Evolutionary conservation across 495 filamentous ascomycete genomes (phyloP).

Genomic region (Amphirosellinia nigrospora): DNA sequence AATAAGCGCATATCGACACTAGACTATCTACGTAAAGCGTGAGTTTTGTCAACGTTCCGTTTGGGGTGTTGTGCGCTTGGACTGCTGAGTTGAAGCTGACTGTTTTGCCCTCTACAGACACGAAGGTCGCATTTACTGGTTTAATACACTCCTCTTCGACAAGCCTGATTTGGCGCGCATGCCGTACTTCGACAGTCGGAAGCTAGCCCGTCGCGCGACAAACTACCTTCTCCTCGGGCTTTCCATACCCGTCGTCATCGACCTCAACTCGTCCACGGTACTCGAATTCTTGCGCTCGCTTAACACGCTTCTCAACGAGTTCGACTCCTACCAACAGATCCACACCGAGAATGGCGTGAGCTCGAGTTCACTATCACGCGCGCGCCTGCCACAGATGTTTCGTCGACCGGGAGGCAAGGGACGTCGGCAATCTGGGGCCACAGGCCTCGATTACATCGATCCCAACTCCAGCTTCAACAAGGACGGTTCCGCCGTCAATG

Average conservation of each 20-base stretch:
- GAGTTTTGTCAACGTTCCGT: constrained; percentile 41
- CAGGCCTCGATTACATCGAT: constrained; percentile 66
- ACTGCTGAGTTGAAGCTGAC: constrained; percentile 29
- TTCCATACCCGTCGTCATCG: constrained; percentile 85
- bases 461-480: constrained; percentile 45
- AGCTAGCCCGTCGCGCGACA: constrained; percentile 82
- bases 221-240: constrained; percentile 93
- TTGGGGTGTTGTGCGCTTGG: constrained; percentile 9
- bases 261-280: constrained; percentile 77
- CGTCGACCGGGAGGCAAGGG: constrained; percentile 71
- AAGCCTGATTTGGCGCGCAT: constrained; percentile 79
- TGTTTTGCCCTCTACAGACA: constrained; percentile 61
- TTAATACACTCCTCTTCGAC: constrained; percentile 92
- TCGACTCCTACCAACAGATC: constrained; percentile 87
- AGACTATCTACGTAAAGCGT: constrained; percentile 92
- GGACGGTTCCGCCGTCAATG: constrained; percentile 38
- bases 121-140: constrained; percentile 95
- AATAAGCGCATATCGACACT: constrained; percentile 96
- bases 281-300: constrained; percentile 87
- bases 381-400: constrained; percentile 88
- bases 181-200: constrained; percentile 82
- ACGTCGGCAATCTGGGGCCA: constrained; percentile 69
- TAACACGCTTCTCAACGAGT: constrained; percentile 85
- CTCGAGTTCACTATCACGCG: constrained; percentile 73
- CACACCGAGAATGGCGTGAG: constrained; percentile 77